Percentiles rank a stretch among this genome's conserved stretches.
Evolutionary conservation across 2,329 filamentous ascomycete genomes (phyloP).

Genomic region (Diaporthe capsici): DNA sequence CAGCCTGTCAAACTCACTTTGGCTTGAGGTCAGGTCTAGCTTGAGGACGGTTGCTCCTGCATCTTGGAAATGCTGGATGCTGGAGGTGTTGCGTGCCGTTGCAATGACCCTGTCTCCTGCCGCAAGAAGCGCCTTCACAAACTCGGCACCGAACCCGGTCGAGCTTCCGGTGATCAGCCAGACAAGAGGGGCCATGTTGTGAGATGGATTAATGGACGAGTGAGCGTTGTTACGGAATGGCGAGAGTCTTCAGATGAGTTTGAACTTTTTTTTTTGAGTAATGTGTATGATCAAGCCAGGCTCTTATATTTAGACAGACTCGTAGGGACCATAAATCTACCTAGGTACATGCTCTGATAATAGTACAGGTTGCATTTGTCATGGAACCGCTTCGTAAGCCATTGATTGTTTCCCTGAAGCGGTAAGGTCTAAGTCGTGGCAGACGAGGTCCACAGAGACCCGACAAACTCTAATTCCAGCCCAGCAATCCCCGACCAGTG

Average conservation of each 20-base stretch:
- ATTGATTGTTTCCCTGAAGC: not conserved
- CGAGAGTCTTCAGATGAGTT: not conserved
- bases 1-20: not conserved
- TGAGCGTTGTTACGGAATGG: not conserved
- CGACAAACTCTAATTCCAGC: not conserved
- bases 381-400: not conserved
- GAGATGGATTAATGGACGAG: not conserved
- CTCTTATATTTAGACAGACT: not conserved
- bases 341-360: not conserved
- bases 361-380: not conserved
- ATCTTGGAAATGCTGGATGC: conserved; percentile 32
- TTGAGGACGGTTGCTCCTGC: not conserved
- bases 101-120: conserved; percentile 66
- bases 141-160: conserved; percentile 64
- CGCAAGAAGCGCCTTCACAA: conserved; percentile 59
- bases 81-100: conserved; percentile 59
- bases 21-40: not conserved
- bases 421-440: not conserved
- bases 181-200: conserved; percentile 50
- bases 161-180: conserved; percentile 69
- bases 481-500: not conserved
- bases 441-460: not conserved
- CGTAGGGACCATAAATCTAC: not conserved
- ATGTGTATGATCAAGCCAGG: not conserved
- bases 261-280: not conserved